Evolutionary conservation across 2,329 filamentous ascomycete species (phyloP).

Genomic region (Fusarium sulawesiense): DNA sequence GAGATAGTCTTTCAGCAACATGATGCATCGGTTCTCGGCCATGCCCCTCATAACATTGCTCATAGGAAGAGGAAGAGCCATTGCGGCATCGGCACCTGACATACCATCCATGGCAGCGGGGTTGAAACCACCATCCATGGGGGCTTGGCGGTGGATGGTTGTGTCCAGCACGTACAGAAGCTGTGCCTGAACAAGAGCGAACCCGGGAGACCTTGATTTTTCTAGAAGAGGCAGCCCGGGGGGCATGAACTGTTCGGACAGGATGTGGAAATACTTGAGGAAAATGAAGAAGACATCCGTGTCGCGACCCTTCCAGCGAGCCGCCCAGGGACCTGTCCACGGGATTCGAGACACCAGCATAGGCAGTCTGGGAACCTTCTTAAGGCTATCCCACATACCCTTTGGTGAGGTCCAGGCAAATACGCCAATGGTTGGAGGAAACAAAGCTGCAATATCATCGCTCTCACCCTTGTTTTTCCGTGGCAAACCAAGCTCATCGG

Average conservation of each 20-base stretch:
- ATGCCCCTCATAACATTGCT: slow-evolving; percentile 80
- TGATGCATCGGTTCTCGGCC: slow-evolving; percentile 88
- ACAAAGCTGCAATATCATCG: slow-evolving; percentile 74
- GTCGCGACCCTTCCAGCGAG: slow-evolving; percentile 86
- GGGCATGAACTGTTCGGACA: slow-evolving; percentile 79
- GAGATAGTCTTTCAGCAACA: slow-evolving; percentile 84
- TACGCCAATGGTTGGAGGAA: slow-evolving; percentile 73
- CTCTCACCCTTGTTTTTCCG: slow-evolving; percentile 66
- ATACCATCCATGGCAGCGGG: slow-evolving; percentile 59
- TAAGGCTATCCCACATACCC: slow-evolving; percentile 66
- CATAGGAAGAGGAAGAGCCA: slow-evolving; percentile 71
- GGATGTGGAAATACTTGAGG: slow-evolving; percentile 85
- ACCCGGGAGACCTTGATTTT: slow-evolving; percentile 76
- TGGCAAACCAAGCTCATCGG: slow-evolving; percentile 75
- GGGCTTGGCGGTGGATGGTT: slow-evolving; percentile 81
- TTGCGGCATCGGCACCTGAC: slow-evolving; percentile 72
- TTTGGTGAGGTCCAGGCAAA: slow-evolving; percentile 67
- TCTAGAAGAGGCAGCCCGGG: slow-evolving; percentile 62
- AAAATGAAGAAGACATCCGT: slow-evolving; percentile 94
- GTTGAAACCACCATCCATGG: slow-evolving; percentile 58
- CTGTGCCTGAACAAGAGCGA: slow-evolving; percentile 85
- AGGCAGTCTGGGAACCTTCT: slow-evolving; percentile 72
- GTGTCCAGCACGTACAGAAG: slow-evolving; percentile 82
- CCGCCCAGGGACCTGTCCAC: slow-evolving; percentile 87
- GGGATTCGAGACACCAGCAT: slow-evolving; percentile 77